Base-by-base conservation (phyloP, 1,284 basidiomycete genomes). In the Xerocomus minutiporus region DNA sequence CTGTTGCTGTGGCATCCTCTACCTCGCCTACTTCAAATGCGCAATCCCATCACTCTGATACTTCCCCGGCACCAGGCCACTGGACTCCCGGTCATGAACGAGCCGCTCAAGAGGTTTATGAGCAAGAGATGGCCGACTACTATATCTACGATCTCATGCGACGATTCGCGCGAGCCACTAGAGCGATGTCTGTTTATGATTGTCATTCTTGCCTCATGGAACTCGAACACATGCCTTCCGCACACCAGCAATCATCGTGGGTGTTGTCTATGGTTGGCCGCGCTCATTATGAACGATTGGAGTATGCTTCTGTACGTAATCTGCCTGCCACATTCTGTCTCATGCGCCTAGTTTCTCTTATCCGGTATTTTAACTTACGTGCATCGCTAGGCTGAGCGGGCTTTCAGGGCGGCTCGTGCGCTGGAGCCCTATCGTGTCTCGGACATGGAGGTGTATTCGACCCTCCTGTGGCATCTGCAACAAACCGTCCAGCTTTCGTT, bases 361-460 rank as follows among this genome's bases (percentile, higher is more conserved):
- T 57, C 53, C 46, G 55, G 59, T 57, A 55, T 41, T 57, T 54
- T 57, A 56, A 67, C 66, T 64, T 59, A 68, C 54, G 50, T 64
- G 51, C 55, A 56, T 56, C 44, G 48, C 54, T 49, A 88, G 93
- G 90, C 93, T 40, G 88, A 92, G 64, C 83, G 91, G 58, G 90
- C 90, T 32, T 97, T 96, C 75, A 81, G 82, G 61, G 81, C 83
- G 23, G 83, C 92, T 43, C 79, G 92, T 41, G 76, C 76, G n/a
- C 72, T 88, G 50, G 88, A 96, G 58, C 93, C 93, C 8, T 88
- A 92, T 75, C 83, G 91, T 26, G 69, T 94, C 51, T 82, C 82
- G 74, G 89, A 93, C 67, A 94, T 95, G 90, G 94, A 97, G 69
- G 82, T 91, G 39, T 96, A 92, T 72, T 96, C 93, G 38, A 96